Evolutionary conservation across 2,329 filamentous ascomycete genomes (phyloP).

Genomic region (Botryosphaeria dothidea): DNA sequence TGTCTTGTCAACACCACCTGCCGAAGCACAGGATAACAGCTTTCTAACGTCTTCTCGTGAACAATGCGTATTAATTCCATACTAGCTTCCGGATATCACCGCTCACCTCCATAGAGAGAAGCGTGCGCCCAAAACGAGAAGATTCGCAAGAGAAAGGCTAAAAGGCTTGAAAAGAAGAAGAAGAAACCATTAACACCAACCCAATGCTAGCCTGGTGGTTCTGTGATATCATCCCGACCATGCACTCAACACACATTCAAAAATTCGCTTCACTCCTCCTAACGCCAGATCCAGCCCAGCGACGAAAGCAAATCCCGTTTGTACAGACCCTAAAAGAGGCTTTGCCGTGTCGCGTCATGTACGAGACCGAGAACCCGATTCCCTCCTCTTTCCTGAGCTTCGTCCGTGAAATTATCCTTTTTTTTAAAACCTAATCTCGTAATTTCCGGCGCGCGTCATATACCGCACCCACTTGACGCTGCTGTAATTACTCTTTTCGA

Average conservation of each 20-base stretch:
- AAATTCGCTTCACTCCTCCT: neutral
- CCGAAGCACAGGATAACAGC: neutral
- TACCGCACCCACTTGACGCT: conserved; percentile 99
- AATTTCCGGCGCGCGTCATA: conserved; percentile 97
- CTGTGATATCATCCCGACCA: conserved; percentile 13
- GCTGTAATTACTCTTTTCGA: conserved; percentile 98
- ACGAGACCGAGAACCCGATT: neutral
- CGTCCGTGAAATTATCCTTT: neutral
- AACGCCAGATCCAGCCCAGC: conserved; percentile 1
- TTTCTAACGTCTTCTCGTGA: neutral
- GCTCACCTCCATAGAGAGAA: neutral
- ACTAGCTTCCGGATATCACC: conserved; percentile 1
- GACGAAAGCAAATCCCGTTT: neutral
- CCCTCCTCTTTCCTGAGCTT: neutral
- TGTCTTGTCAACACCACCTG: too few species aligned
- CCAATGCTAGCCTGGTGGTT: conserved; percentile 18
- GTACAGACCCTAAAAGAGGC: neutral
- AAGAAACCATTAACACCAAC: conserved; percentile 7
- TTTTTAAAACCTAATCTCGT: conserved; percentile 78
- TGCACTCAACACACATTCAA: neutral
- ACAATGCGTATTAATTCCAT: neutral
- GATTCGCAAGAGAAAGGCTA: neutral
- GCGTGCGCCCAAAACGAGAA: neutral
- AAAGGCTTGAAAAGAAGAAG: neutral
- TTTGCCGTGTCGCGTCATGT: neutral